A percentile compares a stretch with the other conserved stretches of the same genome.
These are phyloP conservation scores for Pneumocystis sp. DNA, from an alignment of 1,139 yeast species.

Conservation along the genomic window DNA sequence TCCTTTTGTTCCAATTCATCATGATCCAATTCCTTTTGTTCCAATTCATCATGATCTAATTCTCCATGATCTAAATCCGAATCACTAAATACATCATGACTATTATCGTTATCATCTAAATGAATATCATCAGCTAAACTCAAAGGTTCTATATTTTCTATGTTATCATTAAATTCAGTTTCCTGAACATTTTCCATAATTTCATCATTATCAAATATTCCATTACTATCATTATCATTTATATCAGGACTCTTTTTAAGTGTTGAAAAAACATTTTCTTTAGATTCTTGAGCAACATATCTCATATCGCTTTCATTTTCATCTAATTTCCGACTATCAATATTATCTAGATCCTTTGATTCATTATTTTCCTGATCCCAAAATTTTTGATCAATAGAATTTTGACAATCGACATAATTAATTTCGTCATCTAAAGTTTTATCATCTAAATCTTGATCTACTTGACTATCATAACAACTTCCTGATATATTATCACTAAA, in stretches of 20 bases:
- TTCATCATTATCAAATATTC: conserved; percentile 29
- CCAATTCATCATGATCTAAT: background rate
- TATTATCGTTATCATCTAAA: conserved; percentile 16
- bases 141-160: conserved; percentile 66
- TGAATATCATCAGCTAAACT: conserved; percentile 76
- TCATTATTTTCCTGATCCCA: conserved; percentile 91
- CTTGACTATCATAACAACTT: conserved; percentile 37
- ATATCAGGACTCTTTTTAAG: conserved; percentile 31
- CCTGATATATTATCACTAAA: conserved; percentile 43
- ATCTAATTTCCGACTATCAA: conserved; percentile 49
- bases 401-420: conserved; percentile 77
- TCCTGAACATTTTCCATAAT: conserved; percentile 46
- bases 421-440: conserved; percentile 70
- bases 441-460: conserved; percentile 30
- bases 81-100: conserved; percentile 22
- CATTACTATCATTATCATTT: conserved; percentile 28
- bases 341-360: conserved; percentile 49
- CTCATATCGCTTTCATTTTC: conserved; percentile 56
- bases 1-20: background rate
- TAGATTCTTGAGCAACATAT: conserved; percentile 31
- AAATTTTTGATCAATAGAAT: conserved; percentile 97
- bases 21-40: background rate
- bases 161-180: conserved; percentile 54
- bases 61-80: background rate
- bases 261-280: conserved; percentile 43